Evolutionary conservation across 805 yeast species (phyloP), one percentile per base, ranked within the genome.

Genomic region (Saturnispora sanitii): DNA sequence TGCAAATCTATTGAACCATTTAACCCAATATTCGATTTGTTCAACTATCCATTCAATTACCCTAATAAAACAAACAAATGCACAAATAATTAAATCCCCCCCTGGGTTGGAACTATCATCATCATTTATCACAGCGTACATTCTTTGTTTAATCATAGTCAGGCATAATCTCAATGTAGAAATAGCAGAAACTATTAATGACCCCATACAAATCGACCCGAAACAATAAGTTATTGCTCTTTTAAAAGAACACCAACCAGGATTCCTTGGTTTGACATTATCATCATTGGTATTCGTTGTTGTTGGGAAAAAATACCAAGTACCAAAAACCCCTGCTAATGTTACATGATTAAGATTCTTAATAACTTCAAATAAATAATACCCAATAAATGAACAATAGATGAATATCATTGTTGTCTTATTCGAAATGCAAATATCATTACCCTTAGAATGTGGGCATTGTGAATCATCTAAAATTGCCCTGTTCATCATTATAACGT

Each of bases 1-100:
- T 6, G 96, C 94, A 56, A 85, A 88, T 56, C 82, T 90, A 62
- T 88, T 86, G 66, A 88, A 87, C 68, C 84, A 87, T 45, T 78
- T 70, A 18, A 83, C 82, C 62, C 62, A 58, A 36, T 51, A 55
- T 42, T 58, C 62, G 18, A 55, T 53, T 44, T 58, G 57, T 19
- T 45, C 48, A 4, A 52, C 53, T 37, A 81, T 46, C 92, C 95
- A 84, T 49, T 84, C 84, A 20, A 88, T 52, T 16, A 82, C 60
- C 4, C 79, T 71, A 9, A 57, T 47, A 33, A 85, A 58, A 30
- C 58, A 55, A 18, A 48, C 41, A 25, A 58, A 21, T 21, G 82
- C 53, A 54, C 79, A 68, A 43, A 80, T 79, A 28, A 82, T 53
- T 18, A 68, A 55, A 32, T 73, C 73, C 12, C 39, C 44, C 27